Percentiles rank a stretch among this genome's conserved stretches.
These are phyloP conservation scores for Komagataella ulmi DNA, from an alignment of 805 yeast species.

Conservation along the genomic window DNA sequence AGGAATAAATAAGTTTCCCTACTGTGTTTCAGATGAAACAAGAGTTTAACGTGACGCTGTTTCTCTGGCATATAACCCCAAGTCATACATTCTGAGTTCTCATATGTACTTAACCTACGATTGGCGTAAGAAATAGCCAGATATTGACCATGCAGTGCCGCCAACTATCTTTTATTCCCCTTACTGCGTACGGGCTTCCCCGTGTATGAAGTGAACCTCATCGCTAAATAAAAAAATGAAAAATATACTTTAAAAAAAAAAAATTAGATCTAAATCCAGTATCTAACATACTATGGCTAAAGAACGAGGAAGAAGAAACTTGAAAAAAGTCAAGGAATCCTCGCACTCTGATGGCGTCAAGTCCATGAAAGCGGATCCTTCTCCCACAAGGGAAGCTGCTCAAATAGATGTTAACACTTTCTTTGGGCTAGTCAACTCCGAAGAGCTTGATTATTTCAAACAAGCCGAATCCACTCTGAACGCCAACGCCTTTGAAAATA, in stretches of 20 bases:
- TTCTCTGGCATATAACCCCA: too few relatives aligned
- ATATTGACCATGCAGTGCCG: too few relatives aligned
- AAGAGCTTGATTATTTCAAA: constrained; percentile 83
- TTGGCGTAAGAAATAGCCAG: too few relatives aligned
- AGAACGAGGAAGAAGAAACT: constrained; percentile 20
- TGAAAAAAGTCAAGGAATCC: constrained; percentile 6
- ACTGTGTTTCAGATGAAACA: too few relatives aligned
- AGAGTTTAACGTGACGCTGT: too few relatives aligned
- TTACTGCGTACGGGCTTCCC: too few relatives aligned
- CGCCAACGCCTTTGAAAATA: constrained; percentile 59
- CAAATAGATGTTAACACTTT: constrained; percentile 27
- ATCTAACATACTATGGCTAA: not conserved
- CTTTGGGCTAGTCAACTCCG: constrained; percentile 76
- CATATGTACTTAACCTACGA: too few relatives aligned
- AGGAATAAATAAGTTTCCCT: too few relatives aligned
- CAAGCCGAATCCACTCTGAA: constrained; percentile 83
- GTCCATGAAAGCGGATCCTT: not conserved
- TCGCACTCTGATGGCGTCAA: constrained; percentile 1
- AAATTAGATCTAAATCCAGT: not conserved
- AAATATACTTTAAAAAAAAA: not conserved
- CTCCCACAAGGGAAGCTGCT: not conserved
- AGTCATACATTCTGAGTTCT: too few relatives aligned
- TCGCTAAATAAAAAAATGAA: not conserved
- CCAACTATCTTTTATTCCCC: too few relatives aligned
- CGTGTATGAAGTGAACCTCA: not conserved